Evolutionary conservation across 1,284 basidiomycete genomes (phyloP), one percentile per base, ranked within the genome.

Genomic region (Microbotryum intermedium): DNA sequence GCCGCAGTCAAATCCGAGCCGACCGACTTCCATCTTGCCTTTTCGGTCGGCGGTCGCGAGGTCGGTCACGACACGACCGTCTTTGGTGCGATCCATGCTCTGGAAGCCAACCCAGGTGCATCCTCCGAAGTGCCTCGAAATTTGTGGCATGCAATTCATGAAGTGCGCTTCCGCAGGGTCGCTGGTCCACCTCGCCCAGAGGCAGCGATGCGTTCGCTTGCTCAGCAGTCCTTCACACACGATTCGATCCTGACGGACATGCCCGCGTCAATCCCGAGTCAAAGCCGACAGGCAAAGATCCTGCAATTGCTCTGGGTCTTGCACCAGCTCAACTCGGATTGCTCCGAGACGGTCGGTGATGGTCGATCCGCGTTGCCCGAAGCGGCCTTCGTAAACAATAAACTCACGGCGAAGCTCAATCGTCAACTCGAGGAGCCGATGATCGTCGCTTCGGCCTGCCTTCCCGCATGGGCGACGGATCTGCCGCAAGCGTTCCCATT

Each of bases 361-460:
- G 49, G 42, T 16, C 53, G 44, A 25, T 65, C 20, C 42, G 61
- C 48, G 52, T 76, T 74, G 51, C 75, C 84, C 11, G 89, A 92
- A 63, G 83, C 85, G 1, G 82, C 88, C 0, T 98, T 98, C 72
- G 84, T 98, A 68, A 99, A 98, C 75, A 97, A 97, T 78, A 97
- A 98, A 77, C 79, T 99, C 50, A 93, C 92, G 1, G 95, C 95
- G 25, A 98, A 99, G 76, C 81, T 99, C 43, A 93, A 91, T n/a
- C 83, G 95, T 45, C 95, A 98, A 74, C 76, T 99, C 43, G 94
- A 98, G 70, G 95, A 99, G 74, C 90, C 91, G 0, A 95, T 98
- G 90, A 94, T 99, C 66, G 88, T 98, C 45, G 95, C 94, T 1
- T 94, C 93, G 69, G 88, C 88, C 46, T 97, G 93, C 75, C 78